Base-by-base conservation (phyloP, 2,329 filamentous ascomycete genomes). In the Fusarium nodosum region DNA sequence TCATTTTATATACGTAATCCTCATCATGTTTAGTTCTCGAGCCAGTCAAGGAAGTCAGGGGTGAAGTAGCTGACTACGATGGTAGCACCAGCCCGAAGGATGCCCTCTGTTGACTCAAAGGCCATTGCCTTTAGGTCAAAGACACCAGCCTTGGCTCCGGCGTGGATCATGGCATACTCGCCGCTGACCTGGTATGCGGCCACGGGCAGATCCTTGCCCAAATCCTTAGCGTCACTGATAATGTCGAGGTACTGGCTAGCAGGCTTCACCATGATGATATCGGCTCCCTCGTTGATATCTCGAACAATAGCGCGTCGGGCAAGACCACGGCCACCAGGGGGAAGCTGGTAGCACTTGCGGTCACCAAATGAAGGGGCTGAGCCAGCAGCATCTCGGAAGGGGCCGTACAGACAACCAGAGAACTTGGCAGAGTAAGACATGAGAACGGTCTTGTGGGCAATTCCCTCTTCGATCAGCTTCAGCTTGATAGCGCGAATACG, bases 361-460 rank as follows among this genome's bases (percentile, higher is more conserved):
- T 99, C 96, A 69, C 96, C 96, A 75, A 98, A 98, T 0, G 92
- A 93, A 4, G 96, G 96, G 13, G 87, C 87, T 3, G 94, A 97
- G 53, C 95, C 95, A 22, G 96, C 96, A 11, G 96, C 96, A 77
- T 99, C 96, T 66, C 96, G 92, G 87, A 99, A 99, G 15, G 96
- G 96, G 0, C 96, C 96, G 81, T 99, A 99, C 12, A 98, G 83
- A 78, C 94, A 98, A 46, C 96, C 96, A 24, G 93, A 95, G 82
- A 99, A 99, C 80, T 99, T 99, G 76, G 96, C 96, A 16, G 94
- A 94, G 82, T 99, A 99, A 7, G 94, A 97, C 96, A 99, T 98
- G 65, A 99, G 86, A 56, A 97, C 87, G 15, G 95, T 91, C 78
- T 91, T 91, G 83, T 99, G 96, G 9, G 94, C 91, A 73, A 98